Evolutionary conservation across 108 stramenopile species (phyloP).

Genomic region (Nitzschia sp.): DNA sequence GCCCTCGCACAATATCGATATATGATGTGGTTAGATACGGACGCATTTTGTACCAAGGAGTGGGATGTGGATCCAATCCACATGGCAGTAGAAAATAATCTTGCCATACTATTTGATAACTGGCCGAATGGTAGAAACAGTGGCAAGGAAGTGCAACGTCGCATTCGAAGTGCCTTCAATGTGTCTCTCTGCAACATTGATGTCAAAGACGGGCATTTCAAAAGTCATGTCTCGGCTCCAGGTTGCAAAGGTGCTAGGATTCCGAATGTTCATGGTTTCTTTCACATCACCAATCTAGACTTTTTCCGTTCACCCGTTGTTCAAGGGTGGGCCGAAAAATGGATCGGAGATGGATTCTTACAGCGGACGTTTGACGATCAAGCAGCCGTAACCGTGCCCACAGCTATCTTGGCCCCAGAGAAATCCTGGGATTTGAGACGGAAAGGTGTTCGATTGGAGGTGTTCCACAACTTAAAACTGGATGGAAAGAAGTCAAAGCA

Average conservation of each 20-base stretch:
- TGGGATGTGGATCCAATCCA: slow-evolving; percentile 43
- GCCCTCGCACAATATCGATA: slow-evolving; percentile 38
- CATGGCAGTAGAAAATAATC: slow-evolving; percentile 34
- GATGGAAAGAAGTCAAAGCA: slow-evolving; percentile 35
- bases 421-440: slow-evolving; percentile 33
- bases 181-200: background rate
- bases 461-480: slow-evolving; percentile 40
- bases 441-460: slow-evolving; percentile 30
- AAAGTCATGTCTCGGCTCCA: background rate
- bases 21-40: slow-evolving; percentile 53
- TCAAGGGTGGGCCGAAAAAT: slow-evolving; percentile 23
- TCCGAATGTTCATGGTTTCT: slow-evolving; percentile 38
- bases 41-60: slow-evolving; percentile 36
- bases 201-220: background rate
- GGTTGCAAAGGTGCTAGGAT: background rate
- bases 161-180: background rate
- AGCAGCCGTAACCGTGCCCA: slow-evolving; percentile 47
- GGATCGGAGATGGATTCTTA: slow-evolving; percentile 45
- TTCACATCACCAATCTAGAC: slow-evolving; percentile 49
- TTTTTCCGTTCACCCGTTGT: slow-evolving; percentile 32
- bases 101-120: slow-evolving; percentile 38
- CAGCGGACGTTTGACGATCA: slow-evolving; percentile 48
- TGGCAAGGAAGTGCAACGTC: slow-evolving; percentile 5
- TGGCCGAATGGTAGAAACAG: slow-evolving; percentile 9
- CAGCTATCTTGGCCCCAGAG: slow-evolving; percentile 41